Evolutionary conservation across 164 flowering plant genomes (phyloP).

Genomic region (Pachysandra terminalis): DNA sequence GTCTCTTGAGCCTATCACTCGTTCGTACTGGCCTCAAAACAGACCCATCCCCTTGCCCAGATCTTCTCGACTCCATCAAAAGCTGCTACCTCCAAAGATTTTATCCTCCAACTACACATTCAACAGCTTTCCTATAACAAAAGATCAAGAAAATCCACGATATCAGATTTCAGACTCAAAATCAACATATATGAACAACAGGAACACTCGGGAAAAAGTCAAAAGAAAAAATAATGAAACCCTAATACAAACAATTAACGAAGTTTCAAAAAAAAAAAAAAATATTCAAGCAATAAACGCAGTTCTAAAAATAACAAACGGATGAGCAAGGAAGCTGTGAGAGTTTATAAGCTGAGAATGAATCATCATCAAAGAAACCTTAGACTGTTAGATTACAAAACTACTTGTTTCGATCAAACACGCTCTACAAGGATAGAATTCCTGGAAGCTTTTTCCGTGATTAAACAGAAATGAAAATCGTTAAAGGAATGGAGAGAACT

Average conservation of each 20-base stretch:
- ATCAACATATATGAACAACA: background rate
- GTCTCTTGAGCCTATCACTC: conserved; percentile 58
- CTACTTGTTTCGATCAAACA: too few species aligned
- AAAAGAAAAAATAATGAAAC: too few species aligned
- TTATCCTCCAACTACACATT: background rate
- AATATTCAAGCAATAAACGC: background rate
- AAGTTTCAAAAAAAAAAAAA: too few species aligned
- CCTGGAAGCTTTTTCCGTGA: too few species aligned
- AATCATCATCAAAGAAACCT: background rate
- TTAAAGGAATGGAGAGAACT: too few species aligned
- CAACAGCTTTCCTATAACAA: background rate
- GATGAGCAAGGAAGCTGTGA: background rate
- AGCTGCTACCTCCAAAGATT: background rate
- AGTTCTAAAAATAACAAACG: background rate
- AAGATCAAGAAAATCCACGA: background rate
- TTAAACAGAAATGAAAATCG: too few species aligned
- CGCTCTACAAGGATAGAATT: too few species aligned
- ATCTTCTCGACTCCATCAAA: conserved; percentile 54
- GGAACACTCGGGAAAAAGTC: too few species aligned
- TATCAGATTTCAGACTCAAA: background rate
- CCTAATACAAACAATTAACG: background rate
- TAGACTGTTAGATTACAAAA: too few species aligned
- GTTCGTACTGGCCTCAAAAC: conserved; percentile 50
- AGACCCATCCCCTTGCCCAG: conserved; percentile 50
- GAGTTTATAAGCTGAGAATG: background rate